Base-by-base conservation (phyloP, 2,329 filamentous ascomycete species). In the Fusarium foetens region DNA sequence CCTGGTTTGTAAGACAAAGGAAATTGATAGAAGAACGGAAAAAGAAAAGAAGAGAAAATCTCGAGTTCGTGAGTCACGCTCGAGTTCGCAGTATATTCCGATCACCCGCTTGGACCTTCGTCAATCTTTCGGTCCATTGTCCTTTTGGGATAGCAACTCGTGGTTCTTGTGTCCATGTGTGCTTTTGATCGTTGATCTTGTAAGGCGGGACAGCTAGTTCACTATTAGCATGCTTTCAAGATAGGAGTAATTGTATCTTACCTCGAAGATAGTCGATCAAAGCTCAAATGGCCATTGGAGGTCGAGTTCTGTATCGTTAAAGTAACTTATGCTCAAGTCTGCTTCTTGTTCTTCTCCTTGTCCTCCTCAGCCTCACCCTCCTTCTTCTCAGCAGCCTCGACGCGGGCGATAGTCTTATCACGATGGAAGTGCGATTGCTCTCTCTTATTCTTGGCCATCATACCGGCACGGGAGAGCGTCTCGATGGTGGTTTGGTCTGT, bases 401-500 rank as follows among this genome's bases (percentile, higher is more conserved):
- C 29, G 21, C 39, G 45, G 31, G 45, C 46, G 14, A 33, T 39
- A 17, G 39, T 31, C 29, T 43, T 42, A 14, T 21, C 31, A 19
- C 39, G 66, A 27, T 27, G 33, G 8, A 42, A 38, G 31, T 41
- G 55, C 14, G 27, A 31, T 27, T 46, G 27, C 48, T 49, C 39
- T 19, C 75, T 60, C 45, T 71, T 76, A 48, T 59, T 57, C 54
- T 66, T 74, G n/a, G 75, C 75, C 25, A 68, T 42, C 38, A 54
- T 66, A 4, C 70, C 75, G 6, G 66, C 55, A 21, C 63, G 54
- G 0, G 71, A 68, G 17, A 77, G 75, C 17, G 68, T 70, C 31
- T 70, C 59, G 23, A 76, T 77, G 19, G 75, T 77, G 16, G 29
- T 35, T 49, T 77, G 75, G 60, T 77, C 46, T 19, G 72, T 74